These are phyloP conservation scores for Russula emetica DNA, from an alignment of 768 basidiomycete species.

Conservation along the genomic window DNA sequence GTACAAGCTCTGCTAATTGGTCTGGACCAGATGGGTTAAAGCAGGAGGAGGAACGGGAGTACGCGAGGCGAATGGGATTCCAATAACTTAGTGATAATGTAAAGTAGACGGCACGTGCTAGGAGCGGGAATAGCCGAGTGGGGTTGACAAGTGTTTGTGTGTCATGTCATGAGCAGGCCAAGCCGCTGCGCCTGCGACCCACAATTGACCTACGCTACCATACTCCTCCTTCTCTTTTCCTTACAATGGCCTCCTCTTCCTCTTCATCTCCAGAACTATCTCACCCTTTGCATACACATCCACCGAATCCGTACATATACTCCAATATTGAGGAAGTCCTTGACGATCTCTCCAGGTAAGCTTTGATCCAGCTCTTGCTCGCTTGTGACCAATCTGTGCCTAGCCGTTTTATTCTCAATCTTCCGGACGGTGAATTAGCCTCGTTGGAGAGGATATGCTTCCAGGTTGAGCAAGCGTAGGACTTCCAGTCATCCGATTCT, in stretches of 20 bases:
- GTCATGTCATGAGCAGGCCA: neutral
- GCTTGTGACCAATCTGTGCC: constrained; percentile 23
- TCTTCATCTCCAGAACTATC: constrained; percentile 74
- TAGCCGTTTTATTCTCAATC: constrained; percentile 94
- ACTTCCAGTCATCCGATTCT: constrained; percentile 26
- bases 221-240: constrained; percentile 28
- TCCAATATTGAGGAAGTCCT: constrained; percentile 75
- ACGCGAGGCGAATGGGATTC: constrained; percentile 89
- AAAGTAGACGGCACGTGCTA: constrained; percentile 9
- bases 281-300: constrained; percentile 37
- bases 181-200: constrained; percentile 15
- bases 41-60: constrained; percentile 77
- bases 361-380: constrained; percentile 14
- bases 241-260: constrained; percentile 67
- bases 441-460: constrained; percentile 94
- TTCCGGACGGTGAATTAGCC: constrained; percentile 87
- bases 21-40: constrained; percentile 86
- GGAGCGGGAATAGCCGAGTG: constrained; percentile 23
- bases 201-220: constrained; percentile 31
- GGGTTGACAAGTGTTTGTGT: constrained; percentile 23
- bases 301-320: constrained; percentile 59
- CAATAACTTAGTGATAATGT: constrained; percentile 33
- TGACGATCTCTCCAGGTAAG: constrained; percentile 84
- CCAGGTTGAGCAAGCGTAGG: constrained; percentile 98
- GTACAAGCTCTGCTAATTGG: constrained; percentile 97